Percentiles rank a stretch among this genome's conserved stretches.
phyloP scores from a whole-genome alignment of 495 filamentous ascomycete species.

The Hypoxylon fragiforme region DNA sequence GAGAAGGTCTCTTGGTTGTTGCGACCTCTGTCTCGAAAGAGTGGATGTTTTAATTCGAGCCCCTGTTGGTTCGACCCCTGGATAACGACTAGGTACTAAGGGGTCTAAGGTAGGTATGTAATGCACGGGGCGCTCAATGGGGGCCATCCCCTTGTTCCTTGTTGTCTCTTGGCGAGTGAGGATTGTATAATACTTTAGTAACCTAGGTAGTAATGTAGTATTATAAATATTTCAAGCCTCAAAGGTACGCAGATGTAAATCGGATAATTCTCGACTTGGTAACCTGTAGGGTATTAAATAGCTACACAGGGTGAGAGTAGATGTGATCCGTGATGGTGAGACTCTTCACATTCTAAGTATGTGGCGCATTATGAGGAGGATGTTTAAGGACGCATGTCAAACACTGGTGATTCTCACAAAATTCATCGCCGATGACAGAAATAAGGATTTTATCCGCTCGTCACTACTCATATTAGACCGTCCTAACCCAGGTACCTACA shows the following conservation, averaged over 20 bases:
- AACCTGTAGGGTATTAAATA: constrained; percentile 8
- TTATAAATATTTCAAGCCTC: too few species aligned
- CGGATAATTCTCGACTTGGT: constrained; percentile 1
- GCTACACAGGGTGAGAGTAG: not conserved
- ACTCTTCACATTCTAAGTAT: constrained; percentile 1
- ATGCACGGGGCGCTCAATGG: constrained; percentile 32
- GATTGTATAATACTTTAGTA: too few species aligned
- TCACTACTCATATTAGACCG: too few species aligned
- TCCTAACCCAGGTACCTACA: too few species aligned
- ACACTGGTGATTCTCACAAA: constrained; percentile 20
- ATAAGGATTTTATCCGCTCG: too few species aligned
- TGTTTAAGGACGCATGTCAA: constrained; percentile 23
- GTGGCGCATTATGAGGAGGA: constrained; percentile 17
- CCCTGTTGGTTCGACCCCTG: constrained; percentile 36
- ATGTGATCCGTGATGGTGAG: not conserved
- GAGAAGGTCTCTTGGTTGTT: constrained; percentile 42
- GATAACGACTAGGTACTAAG: too few species aligned
- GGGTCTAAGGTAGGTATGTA: too few species aligned
- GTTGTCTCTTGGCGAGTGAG: too few species aligned
- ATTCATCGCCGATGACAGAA: too few species aligned
- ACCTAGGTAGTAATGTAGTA: too few species aligned
- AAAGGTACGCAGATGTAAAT: not conserved
- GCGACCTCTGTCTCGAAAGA: constrained; percentile 52
- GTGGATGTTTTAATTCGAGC: constrained; percentile 35
- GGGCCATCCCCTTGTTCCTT: constrained; percentile 19